phyloP scores from a whole-genome alignment of 2,329 filamentous ascomycete genomes.

The Madurella fahalii region DNA sequence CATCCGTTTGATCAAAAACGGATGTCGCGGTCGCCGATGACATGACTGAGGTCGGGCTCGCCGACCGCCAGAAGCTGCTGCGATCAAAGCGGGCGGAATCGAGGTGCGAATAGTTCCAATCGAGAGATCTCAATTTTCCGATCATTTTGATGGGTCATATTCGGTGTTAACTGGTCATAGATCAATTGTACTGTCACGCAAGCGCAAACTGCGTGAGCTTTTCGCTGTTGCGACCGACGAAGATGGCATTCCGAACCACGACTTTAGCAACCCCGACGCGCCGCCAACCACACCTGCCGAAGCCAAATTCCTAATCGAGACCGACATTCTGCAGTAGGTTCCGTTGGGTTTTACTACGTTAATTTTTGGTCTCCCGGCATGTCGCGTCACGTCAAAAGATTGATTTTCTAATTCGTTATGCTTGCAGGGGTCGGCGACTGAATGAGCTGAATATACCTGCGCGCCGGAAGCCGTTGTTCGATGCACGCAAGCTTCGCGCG shows the following conservation, averaged over 20 bases:
- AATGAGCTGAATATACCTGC: constrained; percentile 51
- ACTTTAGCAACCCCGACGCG: constrained; percentile 55
- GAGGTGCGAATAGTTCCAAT: constrained; percentile 47
- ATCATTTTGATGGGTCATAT: constrained; percentile 44
- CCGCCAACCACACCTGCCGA: constrained; percentile 49
- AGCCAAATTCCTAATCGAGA: constrained; percentile 52
- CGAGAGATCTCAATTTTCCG: constrained; percentile 48
- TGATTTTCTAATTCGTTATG: constrained; percentile 21
- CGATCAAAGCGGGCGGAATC: constrained; percentile 60
- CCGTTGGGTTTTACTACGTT: constrained; percentile 18
- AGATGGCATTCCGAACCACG: constrained; percentile 56
- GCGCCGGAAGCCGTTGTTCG: constrained; percentile 43
- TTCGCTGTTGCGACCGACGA: constrained; percentile 73
- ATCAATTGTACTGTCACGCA: constrained; percentile 75
- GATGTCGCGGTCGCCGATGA: constrained; percentile 65
- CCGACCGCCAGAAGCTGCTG: constrained; percentile 63
- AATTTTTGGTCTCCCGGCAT: constrained; percentile 15
- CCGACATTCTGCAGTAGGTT: constrained; percentile 59
- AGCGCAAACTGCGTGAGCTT: constrained; percentile 85
- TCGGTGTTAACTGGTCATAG: constrained; percentile 47
- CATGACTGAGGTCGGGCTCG: constrained; percentile 67
- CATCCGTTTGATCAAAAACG: constrained; percentile 63
- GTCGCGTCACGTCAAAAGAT: constrained; percentile 16
- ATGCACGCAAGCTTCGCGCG: constrained; percentile 34
- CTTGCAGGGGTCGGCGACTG: constrained; percentile 43